Evolutionary conservation across 768 basidiomycete genomes (phyloP), one percentile per base, ranked within the genome.

Genomic region (Termitomyces sp.): DNA sequence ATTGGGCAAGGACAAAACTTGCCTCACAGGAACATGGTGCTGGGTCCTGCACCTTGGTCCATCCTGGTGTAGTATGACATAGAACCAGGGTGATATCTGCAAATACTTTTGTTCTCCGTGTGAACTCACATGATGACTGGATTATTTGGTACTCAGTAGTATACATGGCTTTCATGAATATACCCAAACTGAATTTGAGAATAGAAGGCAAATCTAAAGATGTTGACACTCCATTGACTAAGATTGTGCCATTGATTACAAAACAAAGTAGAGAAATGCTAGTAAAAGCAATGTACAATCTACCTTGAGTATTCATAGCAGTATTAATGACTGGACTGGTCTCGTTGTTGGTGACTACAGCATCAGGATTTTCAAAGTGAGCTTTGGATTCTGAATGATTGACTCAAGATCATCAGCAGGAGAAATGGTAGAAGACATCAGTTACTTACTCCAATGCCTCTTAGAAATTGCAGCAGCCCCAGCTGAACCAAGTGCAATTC

Each of bases 401-500:
- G 2, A 16, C 14, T 39, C 24, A 36, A 39, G 37, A 2, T 5
- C 10, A 26, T 20, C 10, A 10, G 20, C 5, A 10, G 14, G 14
- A 43, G 8, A 42, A 18, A 36, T 16, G 12, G 3, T 4, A 29
- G 4, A 27, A 36, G 32, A 8, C 18, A 1, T 3, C 18, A 5
- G 20, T 27, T 7, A 43, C 57, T 53, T 9, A 58, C 57, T 48
- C 22, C 31, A 5, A 20, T 52, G 44, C 37, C 22, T 58, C 31
- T 48, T 58, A n/a, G 16, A 31, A 13, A 53, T 36, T 43, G 51
- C 50, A 18, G 52, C 18, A 18, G 31, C 57, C 16, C 57, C 57
- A 20, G 57, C 51, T 13, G 46, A 47, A 22, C 57, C 52, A 16
- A 53, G 14, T 9, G 57, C 52, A 12, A 53, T 41, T 4, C 52